Percentiles rank a stretch among this genome's conserved stretches.
Conservation (phyloP, 192 early-diverging fungal genomes). For the Coemansia sp. region DNA sequence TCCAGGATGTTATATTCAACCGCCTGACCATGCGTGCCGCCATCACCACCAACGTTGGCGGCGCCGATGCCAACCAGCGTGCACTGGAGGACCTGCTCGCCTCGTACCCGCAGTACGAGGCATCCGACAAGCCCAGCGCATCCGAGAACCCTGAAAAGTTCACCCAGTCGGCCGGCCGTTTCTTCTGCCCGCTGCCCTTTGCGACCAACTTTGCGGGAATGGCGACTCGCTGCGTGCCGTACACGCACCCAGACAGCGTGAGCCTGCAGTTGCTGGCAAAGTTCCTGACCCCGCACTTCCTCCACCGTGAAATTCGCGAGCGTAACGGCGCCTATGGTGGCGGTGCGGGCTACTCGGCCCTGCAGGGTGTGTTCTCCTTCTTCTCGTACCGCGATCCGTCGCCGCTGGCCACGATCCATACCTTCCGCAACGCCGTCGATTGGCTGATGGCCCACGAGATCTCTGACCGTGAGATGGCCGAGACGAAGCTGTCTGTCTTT, state of each 20-base stretch:
- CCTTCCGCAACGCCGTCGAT: slow-evolving; percentile 57
- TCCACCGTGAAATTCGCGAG: slow-evolving; percentile 97
- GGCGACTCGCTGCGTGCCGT: slow-evolving; percentile 73
- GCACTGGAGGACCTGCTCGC: slow-evolving; percentile 26
- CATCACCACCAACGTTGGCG: slow-evolving; percentile 26
- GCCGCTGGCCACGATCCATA: slow-evolving; percentile 63
- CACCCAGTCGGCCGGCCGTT: slow-evolving; percentile 49
- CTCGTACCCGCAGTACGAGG: slow-evolving; percentile 11
- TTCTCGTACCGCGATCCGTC: slow-evolving; percentile 92
- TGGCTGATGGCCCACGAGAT: slow-evolving; percentile 58
- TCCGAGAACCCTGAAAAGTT: slow-evolving; percentile 13
- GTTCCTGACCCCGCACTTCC: slow-evolving; percentile 74
- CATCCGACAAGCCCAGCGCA: not conserved
- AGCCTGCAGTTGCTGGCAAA: slow-evolving; percentile 74
- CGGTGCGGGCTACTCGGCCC: slow-evolving; percentile 67
- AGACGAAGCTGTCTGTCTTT: slow-evolving; percentile 90
- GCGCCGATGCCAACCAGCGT: slow-evolving; percentile 24
- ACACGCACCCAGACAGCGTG: slow-evolving; percentile 73
- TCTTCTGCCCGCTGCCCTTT: slow-evolving; percentile 79
- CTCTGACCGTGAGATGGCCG: slow-evolving; percentile 63
- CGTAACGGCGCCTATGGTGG: slow-evolving; percentile 96
- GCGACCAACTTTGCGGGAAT: slow-evolving; percentile 79
- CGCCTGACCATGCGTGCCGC: slow-evolving; percentile 34
- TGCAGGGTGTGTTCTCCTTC: slow-evolving; percentile 77
- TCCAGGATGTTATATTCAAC: slow-evolving; percentile 44